Evolutionary conservation across 2,329 filamentous ascomycete species (phyloP), one percentile per base, ranked within the genome.

Genomic region (Alternaria solani): DNA sequence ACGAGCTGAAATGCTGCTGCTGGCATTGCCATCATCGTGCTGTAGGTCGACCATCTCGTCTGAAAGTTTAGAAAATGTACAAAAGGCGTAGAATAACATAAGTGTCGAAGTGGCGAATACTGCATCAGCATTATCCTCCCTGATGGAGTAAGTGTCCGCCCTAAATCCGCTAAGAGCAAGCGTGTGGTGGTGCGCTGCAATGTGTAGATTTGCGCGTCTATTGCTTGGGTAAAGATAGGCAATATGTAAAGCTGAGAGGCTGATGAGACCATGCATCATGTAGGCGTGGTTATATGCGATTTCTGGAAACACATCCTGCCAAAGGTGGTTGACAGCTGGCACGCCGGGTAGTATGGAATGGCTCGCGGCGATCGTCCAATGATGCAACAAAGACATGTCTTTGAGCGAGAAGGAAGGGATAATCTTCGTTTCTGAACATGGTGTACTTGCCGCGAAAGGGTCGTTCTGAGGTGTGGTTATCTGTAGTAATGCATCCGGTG

Each of bases 241-340:
- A 8, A 65, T n/a, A 28, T 70, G 66, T 23, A 70, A 25, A 12
- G 66, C 66, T 8, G 66, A 32, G 18, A 70, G 43, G 28, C 64
- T 67, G 36, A 70, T 61, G 6, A 69, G 49, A 28, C 62, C 51
- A 34, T 67, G 64, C 57, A 69, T 68, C 12, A 70, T 51, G 42
- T 62, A 65, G 14, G 36, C 42, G 18, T 68, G 39, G 16, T 57
- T 55, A 36, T 64, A 68, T 7, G 47, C 68, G 18, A 70, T 28
- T n/a, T 59, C n/a, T 12, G 62, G 58, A 9, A 64, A 59, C 4
- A 61, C 48, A 9, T 51, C 57, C 26, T 63, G 68, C 68, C 66
- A 69, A 30, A 62, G 26, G 18, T 64, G 44, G 46, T 61, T 46
- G 3, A 62, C 6, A 0, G 52, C 20, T 9, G 53, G 57, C 4